A percentile compares a stretch with the other conserved stretches of the same genome.
Conservation (phyloP, 371 early-diverging fungal species). For the Capniomyces stellatus region DNA sequence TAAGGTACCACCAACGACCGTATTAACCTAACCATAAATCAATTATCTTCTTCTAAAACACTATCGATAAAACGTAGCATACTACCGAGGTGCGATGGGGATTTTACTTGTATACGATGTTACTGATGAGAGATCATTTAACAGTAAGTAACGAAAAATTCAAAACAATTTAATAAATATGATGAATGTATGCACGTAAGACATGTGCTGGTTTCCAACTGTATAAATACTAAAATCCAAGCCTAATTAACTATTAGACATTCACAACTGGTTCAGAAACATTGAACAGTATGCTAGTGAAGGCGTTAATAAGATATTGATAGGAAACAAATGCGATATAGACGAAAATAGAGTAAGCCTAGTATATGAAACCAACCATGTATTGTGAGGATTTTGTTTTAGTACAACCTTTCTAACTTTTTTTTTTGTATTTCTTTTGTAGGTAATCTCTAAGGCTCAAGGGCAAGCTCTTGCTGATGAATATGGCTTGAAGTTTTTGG, state of each 20-base stretch:
- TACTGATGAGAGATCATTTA: conserved; percentile 93
- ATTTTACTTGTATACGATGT: conserved; percentile 98
- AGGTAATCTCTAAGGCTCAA: conserved; percentile 53
- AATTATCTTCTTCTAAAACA: too few relatives aligned
- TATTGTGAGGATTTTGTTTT: not conserved
- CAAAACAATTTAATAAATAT: not conserved
- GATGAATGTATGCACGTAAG: not conserved
- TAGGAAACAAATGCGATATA: conserved; percentile 98
- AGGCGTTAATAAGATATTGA: conserved; percentile 91
- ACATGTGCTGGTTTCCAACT: too few relatives aligned
- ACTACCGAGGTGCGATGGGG: conserved; percentile 99
- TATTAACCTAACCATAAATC: too few relatives aligned
- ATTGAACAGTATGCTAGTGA: conserved; percentile 93
- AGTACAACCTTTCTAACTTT: not conserved
- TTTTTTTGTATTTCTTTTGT: not conserved
- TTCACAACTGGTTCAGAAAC: conserved; percentile 97
- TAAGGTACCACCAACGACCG: too few relatives aligned
- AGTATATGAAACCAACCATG: not conserved
- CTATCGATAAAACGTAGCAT: conserved; percentile 29
- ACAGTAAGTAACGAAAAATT: conserved; percentile 35
- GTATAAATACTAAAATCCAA: not conserved
- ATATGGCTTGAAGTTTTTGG: conserved; percentile 77
- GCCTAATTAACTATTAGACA: conserved; percentile 34
- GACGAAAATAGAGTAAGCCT: conserved; percentile 56
- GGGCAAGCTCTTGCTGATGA: conserved; percentile 74